A percentile compares a stretch with the other conserved stretches of the same genome.
Conservation (phyloP, 2,329 filamentous ascomycete species). For the Botrytis cinerea region DNA sequence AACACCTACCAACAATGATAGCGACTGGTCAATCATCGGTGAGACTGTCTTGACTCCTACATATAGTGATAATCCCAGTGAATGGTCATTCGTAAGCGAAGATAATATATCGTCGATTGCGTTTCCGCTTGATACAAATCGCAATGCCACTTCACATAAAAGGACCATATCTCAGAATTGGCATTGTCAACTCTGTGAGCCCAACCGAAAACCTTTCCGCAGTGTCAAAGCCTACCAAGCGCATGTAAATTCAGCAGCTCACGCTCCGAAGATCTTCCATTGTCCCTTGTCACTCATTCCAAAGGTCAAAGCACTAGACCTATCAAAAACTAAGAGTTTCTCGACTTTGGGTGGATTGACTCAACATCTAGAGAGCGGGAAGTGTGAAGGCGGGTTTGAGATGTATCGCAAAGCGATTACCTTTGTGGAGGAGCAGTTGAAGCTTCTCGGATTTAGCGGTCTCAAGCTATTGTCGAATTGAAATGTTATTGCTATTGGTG, state of each 20-base stretch:
- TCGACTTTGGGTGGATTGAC: constrained; percentile 26
- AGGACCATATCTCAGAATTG: too few species aligned
- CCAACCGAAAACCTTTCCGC: too few species aligned
- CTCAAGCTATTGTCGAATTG: not conserved
- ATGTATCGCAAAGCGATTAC: constrained; percentile 22
- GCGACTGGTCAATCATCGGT: too few species aligned
- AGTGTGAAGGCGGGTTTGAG: constrained; percentile 24
- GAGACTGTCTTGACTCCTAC: too few species aligned
- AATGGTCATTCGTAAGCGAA: too few species aligned
- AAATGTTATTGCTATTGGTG: not conserved
- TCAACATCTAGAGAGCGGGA: constrained; percentile 29
- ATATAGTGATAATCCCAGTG: too few species aligned
- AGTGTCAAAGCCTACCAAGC: too few species aligned
- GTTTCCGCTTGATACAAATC: too few species aligned
- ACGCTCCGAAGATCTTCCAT: constrained; percentile 25
- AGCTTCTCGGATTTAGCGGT: constrained; percentile 23
- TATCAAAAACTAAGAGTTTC: constrained; percentile 20
- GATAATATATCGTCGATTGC: too few species aligned
- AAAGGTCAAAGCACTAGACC: constrained; percentile 16
- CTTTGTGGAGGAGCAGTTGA: constrained; percentile 28
- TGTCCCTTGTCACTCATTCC: constrained; percentile 25
- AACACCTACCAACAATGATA: too few species aligned
- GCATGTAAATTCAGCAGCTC: constrained; percentile 26
- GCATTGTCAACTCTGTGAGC: too few species aligned
- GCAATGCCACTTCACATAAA: too few species aligned